Evolutionary conservation across 179 eudicot genomes (phyloP), one percentile per base, ranked within the genome.

Genomic region (Silene noctiflora): DNA sequence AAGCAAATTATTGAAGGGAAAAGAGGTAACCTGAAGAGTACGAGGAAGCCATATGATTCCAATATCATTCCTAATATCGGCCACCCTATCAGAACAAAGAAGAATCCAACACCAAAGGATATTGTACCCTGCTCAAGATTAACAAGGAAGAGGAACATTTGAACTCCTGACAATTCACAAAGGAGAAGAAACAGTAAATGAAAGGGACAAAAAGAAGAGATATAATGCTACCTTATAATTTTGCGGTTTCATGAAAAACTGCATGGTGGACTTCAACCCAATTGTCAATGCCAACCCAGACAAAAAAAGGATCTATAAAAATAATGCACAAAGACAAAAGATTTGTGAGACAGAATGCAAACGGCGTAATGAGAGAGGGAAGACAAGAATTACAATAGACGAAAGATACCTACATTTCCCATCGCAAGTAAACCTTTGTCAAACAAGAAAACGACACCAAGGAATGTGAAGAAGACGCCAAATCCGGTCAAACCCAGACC

Each of bases 341-440:
- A 6, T 2, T 25, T 42, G 31, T 62, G 4, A 81, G 17, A 44
- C 51, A 44, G 51, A 44, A 44, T 44, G 51, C 51, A 44, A 63
- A 71, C 25, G 82, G 67, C 59, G 44, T 68, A 33, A 46, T 51
- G 65, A 72, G 31, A 63, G 64, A 76, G 29, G 74, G 51, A 22
- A 44, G 11, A 55, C 20, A 55, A 3, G n/a, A 55, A 65, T 59
- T 44, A 24, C 29, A 4, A 78, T 5, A 64, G 56, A 53, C 68
- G 64, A 60, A 72, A 12, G 76, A 20, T 46, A 78, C 77, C 78
- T 84, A 91, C 99, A 86, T 93, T 93, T 87, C 99, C 99, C 91
- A 95, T 93, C 71, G 99, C 99, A 75, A 95, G 89, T 33, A 93
- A 80, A 48, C 99, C 99, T 83, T 93, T 91, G 89, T 95, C 99